These are phyloP conservation scores for Byssochlamys sp. DNA, from an alignment of 2,329 filamentous ascomycete species.

Conservation along the genomic window DNA sequence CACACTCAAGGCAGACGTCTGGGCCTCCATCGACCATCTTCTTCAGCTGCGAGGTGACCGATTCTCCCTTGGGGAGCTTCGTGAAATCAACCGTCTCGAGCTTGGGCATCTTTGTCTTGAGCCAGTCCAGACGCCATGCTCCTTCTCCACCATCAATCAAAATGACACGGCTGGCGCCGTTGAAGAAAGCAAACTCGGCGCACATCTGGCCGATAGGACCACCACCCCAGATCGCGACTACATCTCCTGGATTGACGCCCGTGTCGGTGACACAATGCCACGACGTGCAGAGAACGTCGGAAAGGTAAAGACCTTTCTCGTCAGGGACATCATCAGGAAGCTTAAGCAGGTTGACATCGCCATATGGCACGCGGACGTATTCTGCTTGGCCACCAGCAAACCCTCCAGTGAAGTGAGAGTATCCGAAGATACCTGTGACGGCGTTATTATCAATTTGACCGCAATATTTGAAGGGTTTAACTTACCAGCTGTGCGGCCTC, in stretches of 20 bases:
- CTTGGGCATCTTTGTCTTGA: conserved; percentile 56
- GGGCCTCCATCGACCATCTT: conserved; percentile 65
- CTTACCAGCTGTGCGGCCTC: conserved; percentile 60
- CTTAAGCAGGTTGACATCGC: conserved; percentile 69
- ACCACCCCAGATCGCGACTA: conserved; percentile 77
- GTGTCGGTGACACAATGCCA: conserved; percentile 80
- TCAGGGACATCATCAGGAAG: conserved; percentile 72
- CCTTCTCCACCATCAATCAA: conserved; percentile 63
- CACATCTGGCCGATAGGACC: conserved; percentile 77
- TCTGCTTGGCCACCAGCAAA: conserved; percentile 83
- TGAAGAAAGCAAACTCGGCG: conserved; percentile 56
- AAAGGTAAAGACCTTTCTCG: conserved; percentile 73
- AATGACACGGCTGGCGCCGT: conserved; percentile 66
- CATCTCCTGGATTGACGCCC: conserved; percentile 64
- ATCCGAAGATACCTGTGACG: conserved; percentile 53
- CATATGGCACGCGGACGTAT: conserved; percentile 71
- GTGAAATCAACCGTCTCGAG: conserved; percentile 62
- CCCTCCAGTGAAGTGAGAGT: conserved; percentile 68
- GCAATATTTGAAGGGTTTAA: neutral
- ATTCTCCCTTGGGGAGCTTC: conserved; percentile 51
- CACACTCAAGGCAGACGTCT: conserved; percentile 63
- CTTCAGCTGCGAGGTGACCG: conserved; percentile 63
- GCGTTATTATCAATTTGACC: conserved; percentile 4
- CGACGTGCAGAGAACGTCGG: conserved; percentile 68
- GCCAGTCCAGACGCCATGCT: conserved; percentile 55